Percentiles rank a stretch among this genome's conserved stretches.
These are phyloP conservation scores for Hippophae rhamnoides DNA, from an alignment of 306 rosid species.

Conservation along the genomic window DNA sequence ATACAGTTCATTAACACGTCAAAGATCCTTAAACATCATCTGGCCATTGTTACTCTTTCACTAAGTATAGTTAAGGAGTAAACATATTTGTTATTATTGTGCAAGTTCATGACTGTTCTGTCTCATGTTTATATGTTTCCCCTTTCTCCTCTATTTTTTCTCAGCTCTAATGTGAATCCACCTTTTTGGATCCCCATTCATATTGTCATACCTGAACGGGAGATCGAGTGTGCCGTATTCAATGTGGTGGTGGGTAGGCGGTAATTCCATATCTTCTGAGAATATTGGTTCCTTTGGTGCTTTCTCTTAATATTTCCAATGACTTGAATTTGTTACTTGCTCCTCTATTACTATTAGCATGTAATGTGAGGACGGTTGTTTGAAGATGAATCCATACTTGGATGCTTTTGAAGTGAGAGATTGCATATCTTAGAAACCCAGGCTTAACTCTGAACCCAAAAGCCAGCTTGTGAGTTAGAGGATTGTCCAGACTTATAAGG, in stretches of 20 bases:
- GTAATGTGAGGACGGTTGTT: not conserved
- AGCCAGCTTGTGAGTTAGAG: no score
- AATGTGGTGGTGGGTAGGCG: slow-evolving; percentile 81
- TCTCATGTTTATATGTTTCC: slow-evolving; percentile 3
- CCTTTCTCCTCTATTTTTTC: not conserved
- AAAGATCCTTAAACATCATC: no score
- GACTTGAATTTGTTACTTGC: not conserved
- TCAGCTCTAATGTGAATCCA: slow-evolving; percentile 63
- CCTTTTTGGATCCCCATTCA: slow-evolving; percentile 97
- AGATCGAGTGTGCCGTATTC: slow-evolving; percentile 79
- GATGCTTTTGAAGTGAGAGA: not conserved
- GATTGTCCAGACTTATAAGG: no score
- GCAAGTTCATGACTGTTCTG: slow-evolving; percentile 1
- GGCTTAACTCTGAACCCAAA: no score
- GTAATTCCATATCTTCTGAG: slow-evolving; percentile 13
- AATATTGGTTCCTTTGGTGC: slow-evolving; percentile 6
- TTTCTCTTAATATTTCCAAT: not conserved
- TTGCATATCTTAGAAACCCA: no score
- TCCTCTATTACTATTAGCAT: slow-evolving; percentile 6
- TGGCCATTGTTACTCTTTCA: no score
- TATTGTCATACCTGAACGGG: slow-evolving; percentile 88
- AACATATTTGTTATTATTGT: not conserved
- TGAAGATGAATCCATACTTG: not conserved
- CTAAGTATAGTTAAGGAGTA: no score
- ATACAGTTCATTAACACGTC: no score